These are phyloP conservation scores for Boletus reticuloceps DNA, from an alignment of 768 basidiomycete genomes.

Conservation along the genomic window DNA sequence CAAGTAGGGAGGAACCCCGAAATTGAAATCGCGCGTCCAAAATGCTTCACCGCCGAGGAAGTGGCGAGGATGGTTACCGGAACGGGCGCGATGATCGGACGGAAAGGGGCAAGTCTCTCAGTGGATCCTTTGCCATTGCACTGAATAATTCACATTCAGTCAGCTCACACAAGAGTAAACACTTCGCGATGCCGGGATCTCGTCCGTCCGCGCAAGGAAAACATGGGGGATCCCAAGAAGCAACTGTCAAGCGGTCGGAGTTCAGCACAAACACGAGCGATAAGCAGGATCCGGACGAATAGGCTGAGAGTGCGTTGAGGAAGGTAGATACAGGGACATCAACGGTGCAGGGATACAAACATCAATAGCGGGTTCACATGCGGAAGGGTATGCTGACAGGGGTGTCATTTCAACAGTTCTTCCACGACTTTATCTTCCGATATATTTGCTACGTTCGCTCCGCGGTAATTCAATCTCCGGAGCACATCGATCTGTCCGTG, in stretches of 20 bases:
- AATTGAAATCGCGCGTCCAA: conserved; percentile 1
- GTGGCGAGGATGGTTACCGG: not conserved
- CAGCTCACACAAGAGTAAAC: conserved; percentile 4
- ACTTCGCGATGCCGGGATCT: conserved; percentile 7
- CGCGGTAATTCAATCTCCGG: conserved; percentile 83
- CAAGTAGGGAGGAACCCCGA: not conserved
- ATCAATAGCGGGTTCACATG: conserved; percentile 21
- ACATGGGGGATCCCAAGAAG: conserved; percentile 1
- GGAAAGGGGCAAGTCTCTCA: not conserved
- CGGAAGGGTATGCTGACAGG: conserved; percentile 23
- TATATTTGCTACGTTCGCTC: conserved; percentile 76
- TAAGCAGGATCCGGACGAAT: conserved; percentile 16
- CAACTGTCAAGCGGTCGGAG: not conserved
- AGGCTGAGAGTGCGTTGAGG: conserved; percentile 11
- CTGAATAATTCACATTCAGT: not conserved
- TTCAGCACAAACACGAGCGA: conserved; percentile 7
- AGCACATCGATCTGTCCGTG: conserved; percentile 76
- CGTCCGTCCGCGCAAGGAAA: conserved; percentile 1
- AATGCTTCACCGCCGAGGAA: too few species aligned
- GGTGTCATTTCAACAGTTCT: conserved; percentile 67
- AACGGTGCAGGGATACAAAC: conserved; percentile 23
- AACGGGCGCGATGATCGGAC: not conserved
- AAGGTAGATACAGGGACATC: conserved; percentile 27
- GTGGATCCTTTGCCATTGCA: not conserved
- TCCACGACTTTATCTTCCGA: conserved; percentile 82